Conservation (phyloP, 345 rosid genomes). For the Toxicodendron radicans region DNA sequence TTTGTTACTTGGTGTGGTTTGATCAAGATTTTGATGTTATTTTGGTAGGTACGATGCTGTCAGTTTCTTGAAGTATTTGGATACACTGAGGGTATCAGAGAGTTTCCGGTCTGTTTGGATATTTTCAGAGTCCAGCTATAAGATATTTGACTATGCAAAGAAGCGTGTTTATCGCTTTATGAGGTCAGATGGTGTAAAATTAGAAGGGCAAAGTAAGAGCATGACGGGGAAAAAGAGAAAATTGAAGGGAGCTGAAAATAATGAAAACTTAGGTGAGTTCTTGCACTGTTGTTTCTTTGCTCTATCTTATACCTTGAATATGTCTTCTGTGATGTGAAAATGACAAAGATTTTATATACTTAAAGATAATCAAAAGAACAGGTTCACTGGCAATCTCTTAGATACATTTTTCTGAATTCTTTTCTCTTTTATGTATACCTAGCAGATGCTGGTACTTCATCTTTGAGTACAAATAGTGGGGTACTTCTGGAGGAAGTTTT, state of each 20-base stretch:
- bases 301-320: conserved; percentile 7
- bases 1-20: not conserved
- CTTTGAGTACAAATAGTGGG: conserved; percentile 33
- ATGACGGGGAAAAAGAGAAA: conserved; percentile 63
- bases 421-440: conserved; percentile 18
- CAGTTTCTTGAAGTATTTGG: conserved; percentile 93
- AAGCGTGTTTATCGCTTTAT: conserved; percentile 74
- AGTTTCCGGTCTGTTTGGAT: conserved; percentile 99
- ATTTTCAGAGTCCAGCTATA: conserved; percentile 96
- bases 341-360: conserved; percentile 1
- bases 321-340: not conserved
- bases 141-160: conserved; percentile 96
- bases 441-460: conserved; percentile 48
- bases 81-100: conserved; percentile 90
- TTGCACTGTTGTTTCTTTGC: not conserved
- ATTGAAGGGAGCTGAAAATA: conserved; percentile 29
- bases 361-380: not conserved
- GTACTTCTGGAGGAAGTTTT: conserved; percentile 67
- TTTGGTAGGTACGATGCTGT: conserved; percentile 92
- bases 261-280: conserved; percentile 45
- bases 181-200: conserved; percentile 52
- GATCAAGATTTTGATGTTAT: not conserved
- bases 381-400: conserved; percentile 1
- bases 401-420: conserved; percentile 3
- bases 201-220: conserved; percentile 40